Base-by-base conservation (phyloP, 129 eudicot species). In the Gnaphalium uliginosum region DNA sequence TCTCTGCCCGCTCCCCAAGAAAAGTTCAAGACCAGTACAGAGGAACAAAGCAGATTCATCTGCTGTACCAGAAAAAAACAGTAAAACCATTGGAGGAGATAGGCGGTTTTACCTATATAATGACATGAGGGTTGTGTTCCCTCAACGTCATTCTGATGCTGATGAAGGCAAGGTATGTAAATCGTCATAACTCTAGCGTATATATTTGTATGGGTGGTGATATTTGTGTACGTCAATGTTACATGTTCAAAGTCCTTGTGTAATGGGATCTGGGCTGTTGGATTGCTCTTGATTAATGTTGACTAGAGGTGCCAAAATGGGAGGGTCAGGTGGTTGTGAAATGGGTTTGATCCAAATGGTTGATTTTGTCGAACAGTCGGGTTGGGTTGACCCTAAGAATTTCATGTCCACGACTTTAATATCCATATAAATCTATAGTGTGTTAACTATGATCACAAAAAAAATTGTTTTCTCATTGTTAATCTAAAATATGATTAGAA, bases 111-210 rank as follows among this genome's bases (percentile, higher is more conserved):
- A 91, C 76, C 82, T 95, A 78, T 91, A 89, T 66, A 87, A 86
- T 80, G 97, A 95, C 84, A 87, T 95, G 91, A 91, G 93, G 81
- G 97, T 95, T 66, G 99, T 95, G 50, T 95, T 95, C 74, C 99
- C 99, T 84, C 99, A 95, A 73, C 99, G 99, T 30, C 99, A 91
- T 81, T 91, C 97, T 63, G 99, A 95, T 87, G 76, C 99, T 69
- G 99, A 95, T 68, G 99, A 95, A 81, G 99, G 99, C 84, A 95
- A 91, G 99, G 99, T 95, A 91, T 63, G 85, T 60, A 2, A 7
- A 62, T 9, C 53, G 15, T 33, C 4, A 66, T 33, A 66, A 35
- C 51, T 66, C 48, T 66, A 17, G 25, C n/a, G n/a, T 46, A 66
- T 39, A 66, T 39, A 5, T 41, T 41, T 68, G n/a, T 39, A 35